Base-by-base conservation (phyloP, 2,329 filamentous ascomycete species). In the Cladosporium cucumerinum region DNA sequence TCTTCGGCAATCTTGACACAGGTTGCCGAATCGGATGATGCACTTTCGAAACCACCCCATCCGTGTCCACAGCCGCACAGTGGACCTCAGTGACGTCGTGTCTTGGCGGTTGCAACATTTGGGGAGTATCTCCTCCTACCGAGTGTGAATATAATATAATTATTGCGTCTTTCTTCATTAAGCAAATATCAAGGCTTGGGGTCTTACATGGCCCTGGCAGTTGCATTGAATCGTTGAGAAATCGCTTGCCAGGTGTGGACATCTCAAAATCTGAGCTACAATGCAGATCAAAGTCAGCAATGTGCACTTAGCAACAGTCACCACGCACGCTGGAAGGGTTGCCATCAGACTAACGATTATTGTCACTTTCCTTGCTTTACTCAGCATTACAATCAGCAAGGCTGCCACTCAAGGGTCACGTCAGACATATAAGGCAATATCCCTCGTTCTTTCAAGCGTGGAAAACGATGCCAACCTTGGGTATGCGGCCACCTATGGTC, bases 81-180 rank as follows among this genome's bases (percentile, higher is more conserved):
- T 54, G 51, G 51, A 58, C 21, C 32, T 26, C 14, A 25, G 55
- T 58, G 55, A 58, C 55, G 55, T 58, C 36, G 36, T n/a, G 55
- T 58, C 55, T 58, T 58, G 55, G 55, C 55, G 23, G 52, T n/a
- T 21, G 3, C n/a, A 21, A 46, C n/a, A 21, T 12, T 46, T 21
- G n/a, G n/a, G 39, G n/a, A 28, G 23, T 7, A 51, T 51, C 48
- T 54, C n/a, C 51, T 32, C 10, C 28, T 10, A 51, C 23, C 23
- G 26, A 21, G 1, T 21, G n/a, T 21, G 51, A 30, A 30, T 28
- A n/a, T 54, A 6, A 21, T 5, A 32, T 21, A 30, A 21, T n/a
- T 21, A 7, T 12, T 46, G 8, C 39, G 8, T 46, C 4, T 46
- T 46, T 12, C 8, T 21, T 21, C 1, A 7, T 7, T 4, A 21